phyloP scores from a whole-genome alignment of 208 protist genomes.

The Tritrichomonas foetus region DNA sequence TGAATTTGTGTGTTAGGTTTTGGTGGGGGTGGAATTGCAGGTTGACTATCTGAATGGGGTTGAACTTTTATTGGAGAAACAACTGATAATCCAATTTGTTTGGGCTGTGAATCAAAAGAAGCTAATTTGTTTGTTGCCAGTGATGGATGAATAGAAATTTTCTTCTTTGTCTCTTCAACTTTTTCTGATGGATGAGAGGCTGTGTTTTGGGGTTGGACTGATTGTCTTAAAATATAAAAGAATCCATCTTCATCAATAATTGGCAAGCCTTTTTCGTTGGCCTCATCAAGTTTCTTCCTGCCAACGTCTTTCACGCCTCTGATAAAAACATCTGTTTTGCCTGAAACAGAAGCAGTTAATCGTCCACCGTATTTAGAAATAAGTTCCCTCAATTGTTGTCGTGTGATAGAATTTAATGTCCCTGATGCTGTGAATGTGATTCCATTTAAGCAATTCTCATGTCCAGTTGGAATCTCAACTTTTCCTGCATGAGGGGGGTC shows the following conservation, averaged over 20 bases:
- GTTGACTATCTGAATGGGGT: background rate
- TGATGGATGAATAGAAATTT: background rate
- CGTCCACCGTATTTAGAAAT: background rate
- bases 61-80: background rate
- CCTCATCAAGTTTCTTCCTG: background rate
- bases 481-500: background rate
- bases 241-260: slow-evolving; percentile 43
- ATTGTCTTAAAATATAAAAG: background rate
- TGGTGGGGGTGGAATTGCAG: background rate
- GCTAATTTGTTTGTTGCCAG: background rate
- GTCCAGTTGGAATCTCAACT: background rate
- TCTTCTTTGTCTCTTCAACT: background rate
- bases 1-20: background rate
- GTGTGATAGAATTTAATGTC: background rate
- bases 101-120: background rate
- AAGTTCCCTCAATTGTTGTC: background rate
- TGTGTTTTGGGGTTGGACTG: background rate
- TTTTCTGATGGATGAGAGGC: background rate
- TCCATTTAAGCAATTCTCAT: background rate
- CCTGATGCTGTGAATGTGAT: background rate
- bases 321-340: background rate
- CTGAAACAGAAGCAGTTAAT: background rate
- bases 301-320: background rate
- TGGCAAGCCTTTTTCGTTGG: background rate
- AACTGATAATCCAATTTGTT: background rate